Conservation (phyloP, 164 flowering plant genomes). For the Magnolia changhungtana region DNA sequence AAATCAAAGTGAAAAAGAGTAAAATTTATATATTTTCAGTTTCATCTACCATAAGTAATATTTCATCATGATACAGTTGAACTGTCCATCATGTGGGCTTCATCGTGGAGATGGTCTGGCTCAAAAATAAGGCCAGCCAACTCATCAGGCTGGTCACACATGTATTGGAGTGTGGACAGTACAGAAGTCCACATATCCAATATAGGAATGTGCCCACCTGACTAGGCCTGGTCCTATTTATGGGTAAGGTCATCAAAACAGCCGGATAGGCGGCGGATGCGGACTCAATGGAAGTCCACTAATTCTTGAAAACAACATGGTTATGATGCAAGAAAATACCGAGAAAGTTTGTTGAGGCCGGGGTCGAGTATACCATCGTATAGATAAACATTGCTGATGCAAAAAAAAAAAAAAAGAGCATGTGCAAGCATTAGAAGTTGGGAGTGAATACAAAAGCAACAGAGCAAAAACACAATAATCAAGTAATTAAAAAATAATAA, state of each 20-base stretch:
- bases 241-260: no score
- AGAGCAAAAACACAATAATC: not conserved
- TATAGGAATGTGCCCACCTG: no score
- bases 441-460: not conserved
- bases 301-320: no score
- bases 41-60: not conserved
- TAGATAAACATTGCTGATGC: constrained; percentile 66
- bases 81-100: not conserved
- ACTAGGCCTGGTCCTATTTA: no score
- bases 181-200: no score
- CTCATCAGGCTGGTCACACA: no score
- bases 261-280: no score
- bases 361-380: constrained; percentile 76
- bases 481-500: no score
- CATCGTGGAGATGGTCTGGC: not conserved
- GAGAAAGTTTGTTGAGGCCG: constrained; percentile 82
- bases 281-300: no score
- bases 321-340: constrained; percentile 36
- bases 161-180: no score
- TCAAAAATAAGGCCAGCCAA: no score
- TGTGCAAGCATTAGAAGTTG: not conserved
- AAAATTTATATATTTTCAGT: no score
- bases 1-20: not conserved
- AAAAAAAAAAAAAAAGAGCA: not conserved
- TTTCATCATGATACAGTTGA: not conserved